Conservation (phyloP, 345 rosid genomes). For the Eucalyptus paniculata region DNA sequence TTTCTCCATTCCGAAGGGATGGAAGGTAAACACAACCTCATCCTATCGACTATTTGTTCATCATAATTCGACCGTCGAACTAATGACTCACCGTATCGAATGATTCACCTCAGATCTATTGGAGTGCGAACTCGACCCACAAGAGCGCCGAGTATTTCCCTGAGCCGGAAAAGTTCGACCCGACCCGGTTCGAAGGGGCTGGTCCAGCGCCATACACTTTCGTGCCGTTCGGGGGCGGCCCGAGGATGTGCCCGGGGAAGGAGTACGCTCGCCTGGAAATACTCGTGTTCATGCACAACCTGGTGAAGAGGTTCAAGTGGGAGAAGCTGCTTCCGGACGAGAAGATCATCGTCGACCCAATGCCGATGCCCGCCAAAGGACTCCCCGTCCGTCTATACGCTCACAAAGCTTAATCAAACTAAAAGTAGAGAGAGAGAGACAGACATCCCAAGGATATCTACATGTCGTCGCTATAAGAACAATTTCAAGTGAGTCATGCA, state of each 20-base stretch:
- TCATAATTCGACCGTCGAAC: not conserved
- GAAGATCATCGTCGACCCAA: constrained; percentile 22
- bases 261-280: constrained; percentile 33
- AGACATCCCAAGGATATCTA: not conserved
- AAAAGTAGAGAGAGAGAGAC: not conserved
- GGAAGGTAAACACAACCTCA: constrained; percentile 10
- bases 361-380: constrained; percentile 27
- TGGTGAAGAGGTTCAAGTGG: constrained; percentile 28
- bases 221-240: constrained; percentile 42
- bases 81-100: not conserved
- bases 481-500: not conserved
- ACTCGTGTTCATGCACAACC: constrained; percentile 28
- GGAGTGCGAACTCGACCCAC: constrained; percentile 33
- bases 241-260: constrained; percentile 42
- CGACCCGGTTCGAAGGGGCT: constrained; percentile 22
- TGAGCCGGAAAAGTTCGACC: constrained; percentile 27
- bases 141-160: constrained; percentile 18
- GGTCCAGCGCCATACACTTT: constrained; percentile 30
- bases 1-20: constrained; percentile 30
- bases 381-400: constrained; percentile 23
- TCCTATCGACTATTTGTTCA: not conserved
- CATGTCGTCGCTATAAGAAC: not conserved
- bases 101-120: not conserved
- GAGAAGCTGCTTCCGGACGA: constrained; percentile 19
- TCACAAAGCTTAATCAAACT: not conserved